These are phyloP conservation scores for Vicia villosa DNA, from an alignment of 306 rosid species.

Conservation along the genomic window DNA sequence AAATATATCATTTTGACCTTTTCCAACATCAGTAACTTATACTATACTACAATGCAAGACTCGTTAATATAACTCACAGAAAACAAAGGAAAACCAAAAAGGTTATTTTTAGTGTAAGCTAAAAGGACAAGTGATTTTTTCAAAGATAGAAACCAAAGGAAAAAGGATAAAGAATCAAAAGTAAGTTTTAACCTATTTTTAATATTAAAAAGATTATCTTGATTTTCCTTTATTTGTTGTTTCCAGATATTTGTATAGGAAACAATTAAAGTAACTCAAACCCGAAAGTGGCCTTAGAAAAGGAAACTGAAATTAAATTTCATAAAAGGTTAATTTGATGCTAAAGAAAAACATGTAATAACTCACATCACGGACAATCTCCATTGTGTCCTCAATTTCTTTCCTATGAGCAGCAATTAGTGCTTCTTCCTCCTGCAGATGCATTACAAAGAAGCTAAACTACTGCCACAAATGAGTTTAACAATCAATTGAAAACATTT, in stretches of 20 bases:
- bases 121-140: no score
- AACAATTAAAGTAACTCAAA: background rate
- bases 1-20: no score
- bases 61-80: no score
- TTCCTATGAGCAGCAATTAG: conserved; percentile 92
- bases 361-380: conserved; percentile 98
- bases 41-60: no score
- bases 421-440: conserved; percentile 91
- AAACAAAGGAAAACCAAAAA: no score
- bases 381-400: conserved; percentile 98
- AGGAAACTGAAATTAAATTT: conserved; percentile 8
- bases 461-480: conserved; percentile 24
- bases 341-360: background rate
- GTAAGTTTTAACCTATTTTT: background rate
- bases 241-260: background rate
- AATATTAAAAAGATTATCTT: background rate
- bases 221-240: conserved; percentile 2
- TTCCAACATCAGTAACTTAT: no score
- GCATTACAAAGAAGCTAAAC: conserved; percentile 34
- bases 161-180: no score
- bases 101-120: no score
- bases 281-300: background rate
- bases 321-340: background rate
- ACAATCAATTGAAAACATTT: conserved; percentile 2
- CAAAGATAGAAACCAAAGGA: no score